Percentiles rank a stretch among this genome's conserved stretches.
phyloP scores from a whole-genome alignment of 1,284 basidiomycete genomes.

The Stygiomarasmius scandens region DNA sequence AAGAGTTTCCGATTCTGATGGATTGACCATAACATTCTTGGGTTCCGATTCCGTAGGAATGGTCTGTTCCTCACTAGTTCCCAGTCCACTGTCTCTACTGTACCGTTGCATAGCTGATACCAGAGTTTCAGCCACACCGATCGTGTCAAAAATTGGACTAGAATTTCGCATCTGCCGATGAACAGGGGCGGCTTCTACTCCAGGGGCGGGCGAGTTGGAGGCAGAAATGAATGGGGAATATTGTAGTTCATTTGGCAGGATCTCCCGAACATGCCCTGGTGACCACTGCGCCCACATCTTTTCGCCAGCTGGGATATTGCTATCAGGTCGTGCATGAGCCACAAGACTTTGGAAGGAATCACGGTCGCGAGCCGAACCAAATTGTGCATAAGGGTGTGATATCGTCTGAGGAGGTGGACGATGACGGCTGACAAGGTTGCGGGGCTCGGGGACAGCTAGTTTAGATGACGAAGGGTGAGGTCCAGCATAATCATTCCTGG shows the following conservation, averaged over 20 bases:
- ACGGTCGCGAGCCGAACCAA: slow-evolving; percentile 20
- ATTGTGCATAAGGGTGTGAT: slow-evolving; percentile 34
- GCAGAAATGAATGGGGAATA: slow-evolving; percentile 51
- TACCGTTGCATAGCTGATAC: slow-evolving; percentile 37
- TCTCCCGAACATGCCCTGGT: slow-evolving; percentile 51
- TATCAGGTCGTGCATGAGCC: slow-evolving; percentile 31
- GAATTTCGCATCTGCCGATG: slow-evolving; percentile 29
- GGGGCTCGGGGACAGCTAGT: not conserved
- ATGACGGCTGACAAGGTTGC: slow-evolving; percentile 8
- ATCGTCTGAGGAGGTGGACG: slow-evolving; percentile 16
- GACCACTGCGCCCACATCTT: slow-evolving; percentile 59
- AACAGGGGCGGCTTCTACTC: slow-evolving; percentile 11
- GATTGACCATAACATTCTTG: not conserved
- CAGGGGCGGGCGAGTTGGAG: slow-evolving; percentile 10
- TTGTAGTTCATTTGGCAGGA: slow-evolving; percentile 51
- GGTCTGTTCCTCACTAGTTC: slow-evolving; percentile 41
- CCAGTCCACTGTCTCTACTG: slow-evolving; percentile 51
- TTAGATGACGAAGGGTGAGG: slow-evolving; percentile 37
- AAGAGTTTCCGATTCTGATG: not conserved
- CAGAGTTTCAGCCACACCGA: slow-evolving; percentile 50
- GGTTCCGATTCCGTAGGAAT: not conserved
- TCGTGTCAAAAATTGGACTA: slow-evolving; percentile 36
- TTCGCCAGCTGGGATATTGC: slow-evolving; percentile 40
- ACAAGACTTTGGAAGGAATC: slow-evolving; percentile 30
- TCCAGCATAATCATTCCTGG: slow-evolving; percentile 47